Evolutionary conservation across 106 monocot species (phyloP).

Genomic region (Dioscorea zingiberensis): DNA sequence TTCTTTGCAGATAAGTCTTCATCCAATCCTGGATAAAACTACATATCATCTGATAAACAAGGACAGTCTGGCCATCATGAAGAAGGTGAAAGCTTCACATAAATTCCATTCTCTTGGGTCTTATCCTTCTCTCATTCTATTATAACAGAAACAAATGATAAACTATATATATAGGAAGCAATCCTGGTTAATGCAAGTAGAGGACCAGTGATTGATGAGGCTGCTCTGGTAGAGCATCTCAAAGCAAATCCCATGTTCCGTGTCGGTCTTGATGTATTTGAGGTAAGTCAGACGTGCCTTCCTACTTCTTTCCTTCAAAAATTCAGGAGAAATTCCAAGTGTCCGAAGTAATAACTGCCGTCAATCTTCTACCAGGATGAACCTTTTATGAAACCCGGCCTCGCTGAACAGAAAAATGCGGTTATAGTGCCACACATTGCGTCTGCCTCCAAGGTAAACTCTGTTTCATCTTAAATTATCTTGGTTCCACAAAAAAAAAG

Average conservation of each 20-base stretch:
- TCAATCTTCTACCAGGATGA: slow-evolving; percentile 48
- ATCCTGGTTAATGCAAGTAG: slow-evolving; percentile 94
- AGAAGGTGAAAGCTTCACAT: slow-evolving; percentile 50
- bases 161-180: slow-evolving; percentile 57
- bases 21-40: slow-evolving; percentile 93
- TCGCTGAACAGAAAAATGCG: slow-evolving; percentile 90
- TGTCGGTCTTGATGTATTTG: slow-evolving; percentile 97
- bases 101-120: not conserved
- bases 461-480: not conserved
- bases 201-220: slow-evolving; percentile 96
- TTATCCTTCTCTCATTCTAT: not conserved
- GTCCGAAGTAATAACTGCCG: too few relatives aligned
- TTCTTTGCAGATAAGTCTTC: slow-evolving; percentile 94
- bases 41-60: slow-evolving; percentile 99
- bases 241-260: slow-evolving; percentile 93
- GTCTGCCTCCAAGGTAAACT: slow-evolving; percentile 93
- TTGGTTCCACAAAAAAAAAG: not conserved
- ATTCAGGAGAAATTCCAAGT: not conserved
- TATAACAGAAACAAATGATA: not conserved
- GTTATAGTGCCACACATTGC: slow-evolving; percentile 96
- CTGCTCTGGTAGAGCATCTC: slow-evolving; percentile 91
- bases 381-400: slow-evolving; percentile 98
- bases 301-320: not conserved
- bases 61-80: slow-evolving; percentile 88
- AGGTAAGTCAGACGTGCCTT: slow-evolving; percentile 35